Percentiles rank a stretch among this genome's conserved stretches.
These are phyloP conservation scores for Colletotrichum costaricense DNA, from an alignment of 2,329 filamentous ascomycete species.

Conservation along the genomic window DNA sequence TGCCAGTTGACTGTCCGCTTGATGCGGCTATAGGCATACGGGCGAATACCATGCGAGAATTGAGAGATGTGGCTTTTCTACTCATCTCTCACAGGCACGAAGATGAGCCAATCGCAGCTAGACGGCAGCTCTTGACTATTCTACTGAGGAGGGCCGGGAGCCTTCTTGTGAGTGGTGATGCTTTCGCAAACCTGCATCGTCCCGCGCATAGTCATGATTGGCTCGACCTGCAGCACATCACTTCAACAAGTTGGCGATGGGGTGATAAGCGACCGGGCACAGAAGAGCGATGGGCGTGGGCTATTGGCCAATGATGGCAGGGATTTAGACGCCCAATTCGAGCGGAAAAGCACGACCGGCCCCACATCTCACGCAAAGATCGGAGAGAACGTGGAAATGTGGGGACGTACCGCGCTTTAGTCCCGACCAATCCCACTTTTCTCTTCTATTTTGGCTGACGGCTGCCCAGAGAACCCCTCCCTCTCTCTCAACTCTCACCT, in stretches of 20 bases:
- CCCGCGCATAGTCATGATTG: conserved; percentile 16
- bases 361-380: background rate
- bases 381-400: background rate
- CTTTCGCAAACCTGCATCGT: conserved; percentile 27
- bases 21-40: conserved; percentile 25
- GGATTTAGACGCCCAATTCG: conserved; percentile 34
- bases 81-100: conserved; percentile 16
- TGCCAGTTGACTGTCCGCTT: conserved; percentile 23
- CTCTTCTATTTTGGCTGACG: conserved; percentile 29
- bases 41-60: conserved; percentile 28
- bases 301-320: conserved; percentile 26
- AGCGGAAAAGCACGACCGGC: conserved; percentile 18
- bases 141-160: conserved; percentile 18
- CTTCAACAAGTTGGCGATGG: conserved; percentile 27
- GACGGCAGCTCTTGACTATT: background rate
- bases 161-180: conserved; percentile 29
- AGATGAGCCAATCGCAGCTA: conserved; percentile 12
- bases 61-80: conserved; percentile 7
- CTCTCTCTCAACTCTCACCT: too few relatives aligned
- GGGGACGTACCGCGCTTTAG: conserved; percentile 11
- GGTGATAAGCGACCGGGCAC: conserved; percentile 33
- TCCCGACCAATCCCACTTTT: conserved; percentile 11
- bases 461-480: conserved; percentile 19
- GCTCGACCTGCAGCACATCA: conserved; percentile 26
- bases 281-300: conserved; percentile 9